Evolutionary conservation across 495 filamentous ascomycete species (phyloP), one percentile per base, ranked within the genome.

Genomic region (Penicillium angulare): DNA sequence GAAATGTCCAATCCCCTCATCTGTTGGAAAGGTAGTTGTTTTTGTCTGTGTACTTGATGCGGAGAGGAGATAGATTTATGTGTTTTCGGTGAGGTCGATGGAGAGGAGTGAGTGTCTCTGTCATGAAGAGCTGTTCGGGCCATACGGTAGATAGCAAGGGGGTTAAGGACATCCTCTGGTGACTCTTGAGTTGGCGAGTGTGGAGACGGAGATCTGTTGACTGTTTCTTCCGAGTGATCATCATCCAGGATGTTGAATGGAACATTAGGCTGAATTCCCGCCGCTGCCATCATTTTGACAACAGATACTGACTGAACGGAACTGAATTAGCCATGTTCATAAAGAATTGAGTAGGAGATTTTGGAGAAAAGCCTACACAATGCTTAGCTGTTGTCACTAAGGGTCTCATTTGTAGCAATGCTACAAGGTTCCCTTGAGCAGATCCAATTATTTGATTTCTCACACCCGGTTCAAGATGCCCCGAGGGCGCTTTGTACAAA

Each of bases 71-170:
- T 9, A 12, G 45, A 16, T 4, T 31, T 53, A 1, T 31, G 33
- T 7, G 41, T 53, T 16, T 44, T 47, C 3, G 57, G 46, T 1
- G 45, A 53, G 24, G 34, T 27, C 1, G 53, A 60, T 0, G 49
- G 5, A 5, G 42, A 44, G 0, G 16, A 24, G 49, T 21, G 44
- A 9, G 17, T 20, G 12, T 43, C 41, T 24, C 53, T 54, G 15
- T 45, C 51, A 26, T 61, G 59, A 13, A 61, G 32, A n/a, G 55
- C 49, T n/a, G 52, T 55, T 35, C 55, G 50, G 10, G 59, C 55
- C 59, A 62, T 62, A 15, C 55, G 55, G 33, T 59, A 55, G 7
- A 62, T 62, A 5, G 59, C 59, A 8, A 62, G 55, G 16, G 55
- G 59, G 21, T 55, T 62, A 13, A 62, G 34, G 0, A 62, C 36